Conservation (phyloP, 495 filamentous ascomycete genomes). For the Penicillium dipodomyicola region DNA sequence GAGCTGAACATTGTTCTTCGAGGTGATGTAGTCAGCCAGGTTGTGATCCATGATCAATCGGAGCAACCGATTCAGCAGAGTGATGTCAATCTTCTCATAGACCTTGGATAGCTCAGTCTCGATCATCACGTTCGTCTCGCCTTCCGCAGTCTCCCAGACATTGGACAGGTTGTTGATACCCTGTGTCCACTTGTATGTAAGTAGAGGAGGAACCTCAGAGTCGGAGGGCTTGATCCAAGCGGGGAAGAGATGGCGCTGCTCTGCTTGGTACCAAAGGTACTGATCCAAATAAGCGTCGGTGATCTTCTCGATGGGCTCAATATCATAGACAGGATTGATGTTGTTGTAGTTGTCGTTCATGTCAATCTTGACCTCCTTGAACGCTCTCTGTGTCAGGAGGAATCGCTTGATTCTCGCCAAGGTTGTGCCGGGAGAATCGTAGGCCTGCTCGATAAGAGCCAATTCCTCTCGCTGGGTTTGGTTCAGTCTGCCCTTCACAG, state of each 20-base stretch:
- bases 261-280: constrained; percentile 99
- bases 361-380: constrained; percentile 99
- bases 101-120: constrained; percentile 98
- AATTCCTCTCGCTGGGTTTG: constrained; percentile 98
- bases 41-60: constrained; percentile 99
- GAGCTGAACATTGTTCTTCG: constrained; percentile 98
- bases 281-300: constrained; percentile 99
- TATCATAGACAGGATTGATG: constrained; percentile 98
- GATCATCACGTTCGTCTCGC: constrained; percentile 98
- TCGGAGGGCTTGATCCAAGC: constrained; percentile 99
- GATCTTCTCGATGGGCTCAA: constrained; percentile 99
- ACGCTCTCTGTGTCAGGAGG: constrained; percentile 92
- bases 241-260: constrained; percentile 96
- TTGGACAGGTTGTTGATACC: constrained; percentile 99
- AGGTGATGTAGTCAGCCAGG: constrained; percentile 96
- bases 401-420: constrained; percentile 97
- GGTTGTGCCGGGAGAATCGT: constrained; percentile 96
- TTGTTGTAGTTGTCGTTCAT: constrained; percentile 99
- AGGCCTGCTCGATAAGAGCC: constrained; percentile 96
- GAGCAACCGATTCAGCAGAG: constrained; percentile 86
- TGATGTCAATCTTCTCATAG: constrained; percentile 99
- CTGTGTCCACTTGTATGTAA: constrained; percentile 99
- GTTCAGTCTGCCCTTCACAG: constrained; percentile 94
- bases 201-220: constrained; percentile 94
- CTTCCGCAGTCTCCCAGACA: constrained; percentile 93